phyloP scores from a whole-genome alignment of 2,329 filamentous ascomycete species.

The Metarhizium anisopliae region DNA sequence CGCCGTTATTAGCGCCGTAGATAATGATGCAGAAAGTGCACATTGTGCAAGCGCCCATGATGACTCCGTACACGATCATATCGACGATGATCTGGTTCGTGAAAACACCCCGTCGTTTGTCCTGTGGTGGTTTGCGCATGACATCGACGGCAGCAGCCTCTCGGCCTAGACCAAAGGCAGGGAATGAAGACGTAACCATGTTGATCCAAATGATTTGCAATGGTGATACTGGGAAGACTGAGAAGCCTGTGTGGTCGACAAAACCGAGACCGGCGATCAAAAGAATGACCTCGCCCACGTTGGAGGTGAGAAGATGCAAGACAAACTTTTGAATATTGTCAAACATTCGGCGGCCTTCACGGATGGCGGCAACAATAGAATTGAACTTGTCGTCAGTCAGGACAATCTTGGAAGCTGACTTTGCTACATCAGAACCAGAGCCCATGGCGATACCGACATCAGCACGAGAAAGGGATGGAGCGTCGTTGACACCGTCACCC shows the following conservation, averaged over 20 bases:
- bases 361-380: constrained; percentile 73
- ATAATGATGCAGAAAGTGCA: constrained; percentile 57
- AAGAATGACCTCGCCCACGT: constrained; percentile 75
- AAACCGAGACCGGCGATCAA: constrained; percentile 76
- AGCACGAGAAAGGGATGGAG: constrained; percentile 68
- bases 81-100: constrained; percentile 69
- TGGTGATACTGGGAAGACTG: constrained; percentile 78
- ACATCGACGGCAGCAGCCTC: constrained; percentile 68
- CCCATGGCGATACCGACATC: constrained; percentile 90
- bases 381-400: constrained; percentile 85
- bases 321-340: constrained; percentile 88
- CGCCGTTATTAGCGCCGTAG: constrained; percentile 44
- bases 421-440: constrained; percentile 78
- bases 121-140: constrained; percentile 71
- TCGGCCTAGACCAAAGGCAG: constrained; percentile 79
- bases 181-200: constrained; percentile 81
- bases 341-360: constrained; percentile 76
- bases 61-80: constrained; percentile 69
- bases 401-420: constrained; percentile 73
- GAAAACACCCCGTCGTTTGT: constrained; percentile 60
- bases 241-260: constrained; percentile 60
- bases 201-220: constrained; percentile 92
- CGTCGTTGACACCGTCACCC: constrained; percentile 81
- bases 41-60: constrained; percentile 64
- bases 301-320: constrained; percentile 68